Percentiles rank a stretch among this genome's conserved stretches.
phyloP scores from a whole-genome alignment of 306 rosid species.

The Cucurbita moschata region DNA sequence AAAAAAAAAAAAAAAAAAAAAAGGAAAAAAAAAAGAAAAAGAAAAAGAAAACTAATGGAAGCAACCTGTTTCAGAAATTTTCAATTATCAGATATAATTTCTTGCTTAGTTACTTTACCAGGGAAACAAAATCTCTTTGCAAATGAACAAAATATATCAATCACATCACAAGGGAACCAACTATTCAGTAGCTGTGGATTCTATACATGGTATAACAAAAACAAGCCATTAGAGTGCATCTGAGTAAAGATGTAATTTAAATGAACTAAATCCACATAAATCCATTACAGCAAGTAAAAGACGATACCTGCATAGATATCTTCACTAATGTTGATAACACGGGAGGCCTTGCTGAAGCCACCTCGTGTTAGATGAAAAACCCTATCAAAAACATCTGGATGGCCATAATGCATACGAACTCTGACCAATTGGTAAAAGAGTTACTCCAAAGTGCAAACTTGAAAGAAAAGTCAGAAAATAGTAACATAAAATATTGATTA shows the following conservation, averaged over 20 bases:
- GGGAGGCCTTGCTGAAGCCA: conserved; percentile 84
- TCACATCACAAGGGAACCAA: background rate
- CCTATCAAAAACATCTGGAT: conserved; percentile 91
- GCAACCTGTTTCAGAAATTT: background rate
- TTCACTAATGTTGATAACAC: conserved; percentile 82
- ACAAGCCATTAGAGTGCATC: background rate
- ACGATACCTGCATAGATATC: conserved; percentile 70
- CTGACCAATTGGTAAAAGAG: conserved; percentile 26
- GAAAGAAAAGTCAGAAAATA: background rate
- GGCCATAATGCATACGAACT: conserved; percentile 90
- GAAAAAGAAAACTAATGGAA: background rate
- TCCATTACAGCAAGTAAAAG: background rate
- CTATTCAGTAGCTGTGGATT: background rate
- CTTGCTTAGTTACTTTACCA: background rate
- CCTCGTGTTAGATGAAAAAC: conserved; percentile 82
- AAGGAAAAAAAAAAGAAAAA: too few species aligned
- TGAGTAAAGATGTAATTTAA: background rate
- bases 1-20: too few species aligned
- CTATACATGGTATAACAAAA: too few species aligned
- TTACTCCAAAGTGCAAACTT: background rate
- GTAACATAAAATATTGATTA: conserved; percentile 1
- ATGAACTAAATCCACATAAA: background rate
- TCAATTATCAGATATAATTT: background rate
- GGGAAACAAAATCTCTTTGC: background rate
- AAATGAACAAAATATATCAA: background rate